Evolutionary conservation across 2,329 filamentous ascomycete species (phyloP).

Genomic region (Diaporthe citriasiana): DNA sequence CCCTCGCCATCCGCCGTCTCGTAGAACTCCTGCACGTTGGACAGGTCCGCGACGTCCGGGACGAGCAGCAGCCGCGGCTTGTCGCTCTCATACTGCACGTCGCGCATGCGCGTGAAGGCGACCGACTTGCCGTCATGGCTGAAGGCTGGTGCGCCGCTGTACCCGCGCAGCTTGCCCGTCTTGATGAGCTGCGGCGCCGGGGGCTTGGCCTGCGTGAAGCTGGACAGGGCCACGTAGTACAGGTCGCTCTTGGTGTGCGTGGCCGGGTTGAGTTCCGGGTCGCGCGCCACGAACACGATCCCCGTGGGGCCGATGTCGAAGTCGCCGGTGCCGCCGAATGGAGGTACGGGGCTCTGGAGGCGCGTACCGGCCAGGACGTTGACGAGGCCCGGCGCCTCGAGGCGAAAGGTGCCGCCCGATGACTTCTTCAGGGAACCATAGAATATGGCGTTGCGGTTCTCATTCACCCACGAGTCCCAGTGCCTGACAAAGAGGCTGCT

Average conservation of each 20-base stretch:
- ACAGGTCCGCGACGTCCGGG: conserved; percentile 70
- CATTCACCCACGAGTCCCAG: conserved; percentile 83
- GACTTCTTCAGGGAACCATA: conserved; percentile 72
- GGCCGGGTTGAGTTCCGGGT: conserved; percentile 78
- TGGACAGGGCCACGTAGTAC: conserved; percentile 77
- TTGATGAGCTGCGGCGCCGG: conserved; percentile 66
- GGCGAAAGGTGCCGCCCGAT: conserved; percentile 54
- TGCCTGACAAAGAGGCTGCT: conserved; percentile 83
- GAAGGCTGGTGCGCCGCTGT: conserved; percentile 77
- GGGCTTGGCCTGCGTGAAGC: conserved; percentile 68
- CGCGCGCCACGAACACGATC: conserved; percentile 81
- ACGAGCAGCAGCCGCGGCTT: conserved; percentile 77
- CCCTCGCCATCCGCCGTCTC: conserved; percentile 74
- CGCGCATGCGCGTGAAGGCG: conserved; percentile 84
- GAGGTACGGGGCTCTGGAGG: conserved; percentile 78
- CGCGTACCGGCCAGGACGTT: conserved; percentile 75
- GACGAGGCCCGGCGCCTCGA: conserved; percentile 62
- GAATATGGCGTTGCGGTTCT: conserved; percentile 80
- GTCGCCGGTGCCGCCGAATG: conserved; percentile 84
- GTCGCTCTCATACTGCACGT: conserved; percentile 84
- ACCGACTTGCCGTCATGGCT: conserved; percentile 79
- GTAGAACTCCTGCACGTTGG: conserved; percentile 73
- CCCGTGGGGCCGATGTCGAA: conserved; percentile 80
- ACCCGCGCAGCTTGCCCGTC: conserved; percentile 73
- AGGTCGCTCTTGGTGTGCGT: conserved; percentile 86